Conservation (phyloP, 441 rosid genomes). For the Iberis amara region DNA sequence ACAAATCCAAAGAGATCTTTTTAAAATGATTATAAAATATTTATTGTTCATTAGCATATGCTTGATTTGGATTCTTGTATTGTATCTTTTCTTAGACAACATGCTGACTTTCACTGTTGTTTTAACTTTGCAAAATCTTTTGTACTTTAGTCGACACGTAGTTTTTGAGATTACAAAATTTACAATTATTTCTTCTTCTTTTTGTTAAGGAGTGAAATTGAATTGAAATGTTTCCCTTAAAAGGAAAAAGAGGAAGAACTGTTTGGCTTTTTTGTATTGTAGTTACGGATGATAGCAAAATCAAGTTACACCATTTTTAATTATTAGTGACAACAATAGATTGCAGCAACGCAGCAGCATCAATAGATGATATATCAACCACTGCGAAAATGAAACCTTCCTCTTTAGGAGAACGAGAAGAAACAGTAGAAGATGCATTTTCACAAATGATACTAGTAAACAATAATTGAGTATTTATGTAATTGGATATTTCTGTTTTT, state of each 20-base stretch:
- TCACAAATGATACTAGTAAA: too few relatives aligned
- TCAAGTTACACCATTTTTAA: too few relatives aligned
- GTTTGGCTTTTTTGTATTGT: too few relatives aligned
- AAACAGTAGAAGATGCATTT: too few relatives aligned
- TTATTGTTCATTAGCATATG: slow-evolving; percentile 32
- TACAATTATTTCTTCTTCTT: background rate
- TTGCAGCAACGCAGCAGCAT: too few relatives aligned
- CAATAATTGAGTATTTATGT: too few relatives aligned
- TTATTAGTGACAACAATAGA: too few relatives aligned
- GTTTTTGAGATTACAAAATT: slow-evolving; percentile 1
- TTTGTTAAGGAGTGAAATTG: background rate
- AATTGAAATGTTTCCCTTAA: background rate
- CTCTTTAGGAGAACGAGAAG: too few relatives aligned
- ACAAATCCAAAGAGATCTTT: slow-evolving; percentile 25
- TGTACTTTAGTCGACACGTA: slow-evolving; percentile 9
- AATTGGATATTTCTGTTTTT: too few relatives aligned
- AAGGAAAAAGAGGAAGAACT: background rate
- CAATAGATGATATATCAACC: too few relatives aligned
- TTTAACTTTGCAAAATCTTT: slow-evolving; percentile 23
- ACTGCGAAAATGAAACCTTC: too few relatives aligned
- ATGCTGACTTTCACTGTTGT: slow-evolving; percentile 26
- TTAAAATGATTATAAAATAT: slow-evolving; percentile 21
- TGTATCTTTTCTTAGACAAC: slow-evolving; percentile 14
- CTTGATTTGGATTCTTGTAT: slow-evolving; percentile 19
- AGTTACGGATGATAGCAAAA: too few relatives aligned